Conservation (phyloP, 176 grass and related monocot genomes). For the Avena sativa region DNA sequence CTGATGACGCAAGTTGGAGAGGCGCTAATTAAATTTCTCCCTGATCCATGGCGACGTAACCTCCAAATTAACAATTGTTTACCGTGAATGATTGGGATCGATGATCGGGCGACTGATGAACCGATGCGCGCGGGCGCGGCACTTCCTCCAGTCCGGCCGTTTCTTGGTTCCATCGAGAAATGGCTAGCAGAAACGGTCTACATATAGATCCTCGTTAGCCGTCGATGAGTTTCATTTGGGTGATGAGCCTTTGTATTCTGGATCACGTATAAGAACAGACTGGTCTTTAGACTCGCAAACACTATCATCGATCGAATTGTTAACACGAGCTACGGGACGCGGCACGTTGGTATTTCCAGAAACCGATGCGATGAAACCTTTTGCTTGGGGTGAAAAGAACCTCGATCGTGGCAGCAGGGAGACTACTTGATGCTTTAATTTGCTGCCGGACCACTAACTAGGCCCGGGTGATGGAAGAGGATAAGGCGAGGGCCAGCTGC, state of each 20-base stretch:
- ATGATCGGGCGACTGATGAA: background rate
- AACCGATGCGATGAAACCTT: background rate
- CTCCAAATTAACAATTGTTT: conserved; percentile 6
- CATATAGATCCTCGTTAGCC: background rate
- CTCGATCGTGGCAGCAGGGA: background rate
- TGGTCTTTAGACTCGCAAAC: background rate
- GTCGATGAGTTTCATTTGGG: background rate
- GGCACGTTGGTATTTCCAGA: background rate
- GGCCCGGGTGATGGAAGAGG: conserved; percentile 56
- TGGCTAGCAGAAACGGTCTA: conserved; percentile 45
- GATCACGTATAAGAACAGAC: background rate
- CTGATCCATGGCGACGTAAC: conserved; percentile 40
- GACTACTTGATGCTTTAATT: background rate
- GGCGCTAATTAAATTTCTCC: background rate
- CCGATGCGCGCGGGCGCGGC: background rate
- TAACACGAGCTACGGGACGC: background rate
- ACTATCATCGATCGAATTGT: background rate
- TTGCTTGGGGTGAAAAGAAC: conserved; percentile 31
- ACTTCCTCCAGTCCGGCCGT: background rate
- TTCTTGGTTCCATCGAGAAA: conserved; percentile 49
- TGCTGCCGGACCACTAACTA: conserved; percentile 9
- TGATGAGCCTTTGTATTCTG: background rate
- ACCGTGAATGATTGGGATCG: conserved; percentile 43
- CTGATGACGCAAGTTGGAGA: conserved; percentile 28
- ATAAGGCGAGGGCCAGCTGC: conserved; percentile 47